Evolutionary conservation across 2,329 filamentous ascomycete species (phyloP).

Genomic region (Alternaria ethzedia): DNA sequence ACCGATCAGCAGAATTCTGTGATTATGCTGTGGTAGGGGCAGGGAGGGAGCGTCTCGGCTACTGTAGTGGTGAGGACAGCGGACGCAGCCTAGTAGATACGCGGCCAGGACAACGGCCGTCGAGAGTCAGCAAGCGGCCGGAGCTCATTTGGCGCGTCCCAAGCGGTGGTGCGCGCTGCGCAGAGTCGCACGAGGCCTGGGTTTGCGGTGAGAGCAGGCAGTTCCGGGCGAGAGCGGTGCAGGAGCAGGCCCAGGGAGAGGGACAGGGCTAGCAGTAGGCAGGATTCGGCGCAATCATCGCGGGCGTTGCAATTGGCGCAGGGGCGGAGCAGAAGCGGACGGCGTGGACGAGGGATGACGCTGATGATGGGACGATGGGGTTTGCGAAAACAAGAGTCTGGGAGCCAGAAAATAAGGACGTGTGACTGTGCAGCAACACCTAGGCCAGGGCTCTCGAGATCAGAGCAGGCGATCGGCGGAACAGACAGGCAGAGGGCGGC

Average conservation of each 20-base stretch:
- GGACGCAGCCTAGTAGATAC: slow-evolving; percentile 29
- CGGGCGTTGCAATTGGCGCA: slow-evolving; percentile 18
- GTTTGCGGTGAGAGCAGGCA: slow-evolving; percentile 15
- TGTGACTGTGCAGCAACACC: slow-evolving; percentile 10
- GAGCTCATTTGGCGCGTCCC: slow-evolving; percentile 40
- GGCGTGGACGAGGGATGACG: slow-evolving; percentile 6
- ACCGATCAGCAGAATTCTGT: slow-evolving; percentile 32
- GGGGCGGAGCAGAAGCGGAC: background rate
- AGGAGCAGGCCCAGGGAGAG: slow-evolving; percentile 20
- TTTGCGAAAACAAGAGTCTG: slow-evolving; percentile 14
- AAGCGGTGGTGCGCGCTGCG: slow-evolving; percentile 22
- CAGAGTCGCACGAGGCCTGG: slow-evolving; percentile 17
- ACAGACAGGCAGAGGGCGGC: background rate
- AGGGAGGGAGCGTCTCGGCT: slow-evolving; percentile 24
- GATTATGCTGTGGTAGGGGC: slow-evolving; percentile 30
- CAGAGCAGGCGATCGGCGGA: slow-evolving; percentile 16
- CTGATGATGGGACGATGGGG: slow-evolving; percentile 2
- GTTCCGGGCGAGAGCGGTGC: slow-evolving; percentile 14
- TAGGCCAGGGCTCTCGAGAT: slow-evolving; percentile 1
- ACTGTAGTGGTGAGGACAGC: slow-evolving; percentile 24
- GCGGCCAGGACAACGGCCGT: slow-evolving; percentile 38
- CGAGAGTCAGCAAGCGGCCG: slow-evolving; percentile 29
- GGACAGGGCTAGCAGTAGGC: slow-evolving; percentile 24
- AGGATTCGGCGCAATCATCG: slow-evolving; percentile 28
- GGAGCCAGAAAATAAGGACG: slow-evolving; percentile 12